Percentiles rank a stretch among this genome's conserved stretches.
These are phyloP conservation scores for Panicum miliaceum DNA, from an alignment of 176 grass and related monocot species.

Conservation along the genomic window DNA sequence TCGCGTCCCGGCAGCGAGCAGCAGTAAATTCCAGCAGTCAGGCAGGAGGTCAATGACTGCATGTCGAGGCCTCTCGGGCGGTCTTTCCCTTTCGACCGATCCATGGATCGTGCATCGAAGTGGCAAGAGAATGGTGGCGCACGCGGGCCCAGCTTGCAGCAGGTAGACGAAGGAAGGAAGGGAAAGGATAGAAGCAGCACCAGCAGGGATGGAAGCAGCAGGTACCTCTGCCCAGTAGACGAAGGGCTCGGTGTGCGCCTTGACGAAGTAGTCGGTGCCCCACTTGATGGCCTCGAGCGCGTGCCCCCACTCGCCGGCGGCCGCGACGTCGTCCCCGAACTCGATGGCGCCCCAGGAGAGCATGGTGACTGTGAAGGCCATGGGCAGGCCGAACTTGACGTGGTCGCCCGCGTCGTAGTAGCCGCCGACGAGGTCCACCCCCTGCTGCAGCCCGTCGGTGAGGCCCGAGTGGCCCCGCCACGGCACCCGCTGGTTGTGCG, in stretches of 20 bases:
- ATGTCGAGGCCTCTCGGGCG: not conserved
- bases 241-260: slow-evolving; percentile 83
- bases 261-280: slow-evolving; percentile 97
- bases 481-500: slow-evolving; percentile 74
- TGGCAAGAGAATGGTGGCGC: slow-evolving; percentile 10
- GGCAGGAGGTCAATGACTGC: slow-evolving; percentile 12
- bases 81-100: not conserved
- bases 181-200: no score
- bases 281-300: slow-evolving; percentile 90
- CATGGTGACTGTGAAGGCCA: slow-evolving; percentile 97
- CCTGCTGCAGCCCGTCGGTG: slow-evolving; percentile 93
- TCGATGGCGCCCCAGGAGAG: slow-evolving; percentile 82
- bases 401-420: slow-evolving; percentile 96
- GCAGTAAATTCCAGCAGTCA: not conserved
- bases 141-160: not conserved
- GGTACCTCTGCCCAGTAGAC: slow-evolving; percentile 91
- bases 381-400: slow-evolving; percentile 94
- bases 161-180: no score
- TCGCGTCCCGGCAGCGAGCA: not conserved
- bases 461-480: slow-evolving; percentile 93
- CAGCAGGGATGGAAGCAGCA: rapidly evolving
- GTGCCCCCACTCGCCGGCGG: slow-evolving; percentile 66
- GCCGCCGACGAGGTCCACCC: slow-evolving; percentile 86
- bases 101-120: not conserved
- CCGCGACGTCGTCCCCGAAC: slow-evolving; percentile 63